Conservation (phyloP, 176 grass and related monocot genomes). For the Eragrostis nindensis region DNA sequence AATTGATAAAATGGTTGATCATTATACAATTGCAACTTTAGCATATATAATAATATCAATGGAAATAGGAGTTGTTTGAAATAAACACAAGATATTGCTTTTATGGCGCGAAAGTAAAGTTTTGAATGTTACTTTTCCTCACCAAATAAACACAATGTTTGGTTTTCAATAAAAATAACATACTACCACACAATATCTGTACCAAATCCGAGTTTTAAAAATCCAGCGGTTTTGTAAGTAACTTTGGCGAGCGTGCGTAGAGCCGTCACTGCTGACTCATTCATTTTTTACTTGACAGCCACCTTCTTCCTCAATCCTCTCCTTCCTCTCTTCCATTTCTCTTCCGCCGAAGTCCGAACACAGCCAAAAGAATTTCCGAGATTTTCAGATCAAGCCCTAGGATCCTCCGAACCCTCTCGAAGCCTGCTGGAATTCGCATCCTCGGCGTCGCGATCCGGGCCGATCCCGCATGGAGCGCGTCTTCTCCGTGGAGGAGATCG, state of each 20-base stretch:
- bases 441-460: neutral
- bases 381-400: conserved; percentile 36
- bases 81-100: no score
- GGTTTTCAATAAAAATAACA: no score
- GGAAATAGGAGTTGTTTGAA: no score
- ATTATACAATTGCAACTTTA: no score
- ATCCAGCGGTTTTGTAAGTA: no score
- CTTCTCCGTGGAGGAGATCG: conserved; percentile 88
- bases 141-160: no score
- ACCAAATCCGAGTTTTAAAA: no score
- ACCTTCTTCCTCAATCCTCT: conserved; percentile 1
- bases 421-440: neutral
- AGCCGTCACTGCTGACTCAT: conserved; percentile 31
- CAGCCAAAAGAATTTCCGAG: neutral
- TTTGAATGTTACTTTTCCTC: no score
- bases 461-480: conserved; percentile 69
- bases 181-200: no score
- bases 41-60: no score
- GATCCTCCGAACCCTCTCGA: conserved; percentile 7
- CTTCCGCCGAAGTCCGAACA: neutral
- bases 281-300: neutral
- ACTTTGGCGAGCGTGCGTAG: neutral
- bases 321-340: neutral
- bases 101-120: no score
- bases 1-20: no score